Conservation (phyloP, 768 basidiomycete species). For the Daedaleopsis nitida region DNA sequence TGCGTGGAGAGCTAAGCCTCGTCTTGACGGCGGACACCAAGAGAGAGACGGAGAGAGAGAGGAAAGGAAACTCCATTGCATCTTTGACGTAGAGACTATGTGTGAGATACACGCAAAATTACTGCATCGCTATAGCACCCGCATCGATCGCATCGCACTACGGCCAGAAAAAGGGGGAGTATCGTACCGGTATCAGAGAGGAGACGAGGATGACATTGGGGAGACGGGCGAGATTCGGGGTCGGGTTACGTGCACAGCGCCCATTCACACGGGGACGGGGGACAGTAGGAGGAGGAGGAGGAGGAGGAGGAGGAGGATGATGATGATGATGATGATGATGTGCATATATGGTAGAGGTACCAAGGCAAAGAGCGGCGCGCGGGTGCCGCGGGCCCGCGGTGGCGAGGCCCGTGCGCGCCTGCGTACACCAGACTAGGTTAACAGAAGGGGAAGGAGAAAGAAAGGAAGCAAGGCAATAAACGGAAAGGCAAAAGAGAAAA, state of each 20-base stretch:
- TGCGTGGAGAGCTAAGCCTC: no score
- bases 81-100: slow-evolving; percentile 11
- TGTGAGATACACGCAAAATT: slow-evolving; percentile 25
- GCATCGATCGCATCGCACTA: slow-evolving; percentile 14
- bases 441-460: slow-evolving; percentile 5
- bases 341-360: slow-evolving; percentile 13
- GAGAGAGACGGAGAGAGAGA: neutral
- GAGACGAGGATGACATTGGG: no score
- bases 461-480: neutral
- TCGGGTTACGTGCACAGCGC: neutral
- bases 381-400: slow-evolving; percentile 7
- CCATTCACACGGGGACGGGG: neutral
- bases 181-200: slow-evolving; percentile 25
- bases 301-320: neutral
- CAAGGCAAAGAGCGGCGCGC: slow-evolving; percentile 16
- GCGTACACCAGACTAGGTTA: neutral
- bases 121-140: slow-evolving; percentile 23
- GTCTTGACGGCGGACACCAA: neutral
- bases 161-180: slow-evolving; percentile 17
- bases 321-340: neutral
- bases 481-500: neutral
- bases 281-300: neutral
- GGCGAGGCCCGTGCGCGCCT: neutral
- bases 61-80: slow-evolving; percentile 15
- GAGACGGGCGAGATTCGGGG: neutral